phyloP scores from a whole-genome alignment of 257 asterid species.

The Capsicum rhomboideum region DNA sequence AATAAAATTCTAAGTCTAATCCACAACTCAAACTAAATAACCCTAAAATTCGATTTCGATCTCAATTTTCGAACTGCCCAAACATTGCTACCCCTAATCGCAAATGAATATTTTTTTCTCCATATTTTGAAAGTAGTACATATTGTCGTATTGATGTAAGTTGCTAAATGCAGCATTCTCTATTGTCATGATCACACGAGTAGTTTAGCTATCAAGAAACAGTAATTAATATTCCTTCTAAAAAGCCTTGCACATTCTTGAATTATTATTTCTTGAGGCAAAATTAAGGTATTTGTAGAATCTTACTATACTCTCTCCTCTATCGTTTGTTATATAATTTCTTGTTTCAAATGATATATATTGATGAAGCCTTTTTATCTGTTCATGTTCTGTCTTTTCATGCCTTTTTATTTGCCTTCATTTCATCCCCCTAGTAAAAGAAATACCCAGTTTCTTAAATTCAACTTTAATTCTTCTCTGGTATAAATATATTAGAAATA shows the following conservation, averaged over 20 bases:
- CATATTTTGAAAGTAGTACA: too few relatives aligned
- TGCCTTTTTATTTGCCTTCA: background rate
- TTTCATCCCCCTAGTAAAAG: background rate
- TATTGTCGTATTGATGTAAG: too few relatives aligned
- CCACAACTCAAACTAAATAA: too few relatives aligned
- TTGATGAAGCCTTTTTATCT: conserved; percentile 6
- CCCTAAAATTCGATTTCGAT: too few relatives aligned
- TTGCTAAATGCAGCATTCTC: background rate
- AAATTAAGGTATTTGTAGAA: background rate
- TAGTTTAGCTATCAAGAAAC: background rate
- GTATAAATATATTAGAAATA: background rate
- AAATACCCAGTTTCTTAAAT: background rate
- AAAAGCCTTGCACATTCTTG: background rate
- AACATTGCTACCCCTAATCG: background rate
- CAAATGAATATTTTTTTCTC: too few relatives aligned
- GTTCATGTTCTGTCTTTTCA: background rate
- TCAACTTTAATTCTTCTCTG: background rate
- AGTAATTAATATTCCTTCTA: background rate
- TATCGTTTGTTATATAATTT: background rate
- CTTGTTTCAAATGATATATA: background rate
- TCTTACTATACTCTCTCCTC: background rate
- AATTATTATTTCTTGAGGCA: background rate
- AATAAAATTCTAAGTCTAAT: too few relatives aligned
- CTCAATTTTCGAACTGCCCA: too few relatives aligned
- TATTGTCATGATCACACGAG: background rate